A percentile compares a stretch with the other conserved stretches of the same genome.
Conservation (phyloP, 2,329 filamentous ascomycete genomes). For the Didymella sp. region DNA sequence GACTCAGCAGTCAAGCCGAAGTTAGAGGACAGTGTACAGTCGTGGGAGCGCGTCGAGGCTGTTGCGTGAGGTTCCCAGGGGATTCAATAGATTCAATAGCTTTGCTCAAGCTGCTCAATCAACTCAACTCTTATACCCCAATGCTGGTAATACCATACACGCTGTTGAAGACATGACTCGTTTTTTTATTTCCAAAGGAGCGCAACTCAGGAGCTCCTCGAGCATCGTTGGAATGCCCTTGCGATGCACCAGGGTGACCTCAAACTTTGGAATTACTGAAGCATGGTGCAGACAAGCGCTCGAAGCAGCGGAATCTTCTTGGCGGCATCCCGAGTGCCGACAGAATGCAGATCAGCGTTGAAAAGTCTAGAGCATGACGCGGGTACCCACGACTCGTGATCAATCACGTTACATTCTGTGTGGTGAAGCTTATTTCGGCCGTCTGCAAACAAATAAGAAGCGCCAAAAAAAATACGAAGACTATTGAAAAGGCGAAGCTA, state of each 20-base stretch:
- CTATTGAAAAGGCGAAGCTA: slow-evolving; percentile 10
- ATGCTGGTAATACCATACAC: not conserved
- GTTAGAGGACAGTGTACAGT: slow-evolving; percentile 55
- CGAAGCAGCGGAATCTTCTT: slow-evolving; percentile 6
- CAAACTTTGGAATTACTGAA: not conserved
- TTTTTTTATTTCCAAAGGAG: not conserved
- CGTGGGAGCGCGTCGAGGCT: slow-evolving; percentile 50
- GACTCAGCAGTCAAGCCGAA: slow-evolving; percentile 44
- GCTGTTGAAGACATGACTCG: not conserved
- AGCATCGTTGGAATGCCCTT: not conserved
- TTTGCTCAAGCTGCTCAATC: not conserved
- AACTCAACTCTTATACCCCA: not conserved
- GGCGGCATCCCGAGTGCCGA: slow-evolving; percentile 10
- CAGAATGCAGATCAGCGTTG: slow-evolving; percentile 16
- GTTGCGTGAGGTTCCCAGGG: not conserved
- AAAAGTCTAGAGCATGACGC: slow-evolving; percentile 10
- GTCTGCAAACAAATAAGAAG: slow-evolving; percentile 17
- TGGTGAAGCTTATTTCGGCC: slow-evolving; percentile 8
- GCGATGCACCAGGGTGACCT: not conserved
- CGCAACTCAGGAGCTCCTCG: not conserved
- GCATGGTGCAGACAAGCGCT: slow-evolving; percentile 1
- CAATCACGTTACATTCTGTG: slow-evolving; percentile 10
- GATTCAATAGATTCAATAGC: not conserved
- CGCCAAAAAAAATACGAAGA: slow-evolving; percentile 31
- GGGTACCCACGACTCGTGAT: slow-evolving; percentile 9